A percentile compares a stretch with the other conserved stretches of the same genome.
These are phyloP conservation scores for Suhomyces bolitotheri DNA, from an alignment of 1,139 yeast species.

Conservation along the genomic window DNA sequence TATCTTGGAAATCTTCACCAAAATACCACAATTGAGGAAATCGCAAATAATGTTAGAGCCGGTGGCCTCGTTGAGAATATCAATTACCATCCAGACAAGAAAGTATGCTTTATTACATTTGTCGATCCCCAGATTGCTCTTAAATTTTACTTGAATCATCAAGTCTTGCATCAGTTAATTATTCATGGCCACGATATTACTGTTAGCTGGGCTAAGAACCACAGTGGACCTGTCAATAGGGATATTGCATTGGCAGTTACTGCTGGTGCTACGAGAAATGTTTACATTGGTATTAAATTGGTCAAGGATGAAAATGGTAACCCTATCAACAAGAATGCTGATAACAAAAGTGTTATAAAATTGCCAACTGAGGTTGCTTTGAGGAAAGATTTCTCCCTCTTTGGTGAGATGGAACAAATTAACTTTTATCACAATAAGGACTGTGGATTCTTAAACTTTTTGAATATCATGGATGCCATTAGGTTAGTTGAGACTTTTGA, in stretches of 20 bases:
- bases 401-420: constrained; percentile 50
- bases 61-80: constrained; percentile 50
- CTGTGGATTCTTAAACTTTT: constrained; percentile 48
- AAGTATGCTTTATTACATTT: constrained; percentile 48
- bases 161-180: constrained; percentile 46
- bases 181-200: constrained; percentile 47
- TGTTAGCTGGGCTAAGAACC: constrained; percentile 51
- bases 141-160: constrained; percentile 46
- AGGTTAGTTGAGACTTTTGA: constrained; percentile 19
- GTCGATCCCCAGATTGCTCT: constrained; percentile 45
- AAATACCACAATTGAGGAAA: constrained; percentile 47
- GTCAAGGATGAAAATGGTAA: constrained; percentile 11
- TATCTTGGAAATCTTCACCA: constrained; percentile 49
- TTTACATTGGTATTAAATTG: constrained; percentile 42
- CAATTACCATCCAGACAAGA: constrained; percentile 37
- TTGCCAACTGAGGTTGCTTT: constrained; percentile 34
- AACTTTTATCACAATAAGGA: constrained; percentile 47
- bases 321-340: constrained; percentile 3
- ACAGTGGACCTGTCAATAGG: constrained; percentile 41
- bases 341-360: constrained; percentile 1
- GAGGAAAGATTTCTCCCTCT: constrained; percentile 37
- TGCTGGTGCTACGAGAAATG: constrained; percentile 52
- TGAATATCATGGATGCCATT: constrained; percentile 36
- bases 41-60: constrained; percentile 50
- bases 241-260: constrained; percentile 47